Percentiles rank a stretch among this genome's conserved stretches.
Evolutionary conservation across 2,329 filamentous ascomycete genomes (phyloP).

Genomic region (Mycocentrospora acerina): DNA sequence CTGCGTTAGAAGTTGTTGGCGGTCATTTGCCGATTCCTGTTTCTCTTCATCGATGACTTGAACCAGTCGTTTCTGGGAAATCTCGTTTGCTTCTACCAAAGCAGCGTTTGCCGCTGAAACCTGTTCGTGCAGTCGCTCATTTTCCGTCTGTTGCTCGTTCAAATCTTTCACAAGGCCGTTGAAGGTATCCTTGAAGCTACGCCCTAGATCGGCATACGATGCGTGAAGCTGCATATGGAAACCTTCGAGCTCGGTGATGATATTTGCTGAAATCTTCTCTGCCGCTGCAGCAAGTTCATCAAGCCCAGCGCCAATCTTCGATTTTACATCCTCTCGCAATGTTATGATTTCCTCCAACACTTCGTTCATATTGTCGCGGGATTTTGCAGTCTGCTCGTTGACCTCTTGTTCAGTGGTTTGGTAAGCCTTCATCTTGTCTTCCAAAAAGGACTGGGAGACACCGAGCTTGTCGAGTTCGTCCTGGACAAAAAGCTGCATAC

Average conservation of each 20-base stretch:
- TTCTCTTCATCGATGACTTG: slow-evolving; percentile 75
- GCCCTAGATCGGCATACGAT: slow-evolving; percentile 80
- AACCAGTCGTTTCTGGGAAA: slow-evolving; percentile 66
- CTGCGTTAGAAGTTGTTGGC: slow-evolving; percentile 71
- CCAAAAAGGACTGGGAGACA: slow-evolving; percentile 68
- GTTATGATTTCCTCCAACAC: slow-evolving; percentile 89
- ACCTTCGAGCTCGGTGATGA: slow-evolving; percentile 78
- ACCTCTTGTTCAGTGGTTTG: slow-evolving; percentile 68
- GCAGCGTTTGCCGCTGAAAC: slow-evolving; percentile 69
- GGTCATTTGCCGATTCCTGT: slow-evolving; percentile 69
- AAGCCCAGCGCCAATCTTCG: slow-evolving; percentile 79
- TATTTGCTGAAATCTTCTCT: slow-evolving; percentile 84
- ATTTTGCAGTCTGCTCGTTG: slow-evolving; percentile 65
- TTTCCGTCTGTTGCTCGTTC: slow-evolving; percentile 73
- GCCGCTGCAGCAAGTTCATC: slow-evolving; percentile 81
- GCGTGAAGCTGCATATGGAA: slow-evolving; percentile 81
- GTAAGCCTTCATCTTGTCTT: slow-evolving; percentile 69
- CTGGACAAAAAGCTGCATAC: slow-evolving; percentile 76
- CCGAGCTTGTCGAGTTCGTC: slow-evolving; percentile 73
- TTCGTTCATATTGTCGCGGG: slow-evolving; percentile 85
- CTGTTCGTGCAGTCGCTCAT: slow-evolving; percentile 70
- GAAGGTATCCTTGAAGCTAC: slow-evolving; percentile 83
- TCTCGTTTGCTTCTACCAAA: slow-evolving; percentile 67
- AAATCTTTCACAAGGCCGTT: slow-evolving; percentile 77
- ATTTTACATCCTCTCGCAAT: slow-evolving; percentile 86